Conservation (phyloP, 2,329 filamentous ascomycete genomes). For the Exophiala sp. region DNA sequence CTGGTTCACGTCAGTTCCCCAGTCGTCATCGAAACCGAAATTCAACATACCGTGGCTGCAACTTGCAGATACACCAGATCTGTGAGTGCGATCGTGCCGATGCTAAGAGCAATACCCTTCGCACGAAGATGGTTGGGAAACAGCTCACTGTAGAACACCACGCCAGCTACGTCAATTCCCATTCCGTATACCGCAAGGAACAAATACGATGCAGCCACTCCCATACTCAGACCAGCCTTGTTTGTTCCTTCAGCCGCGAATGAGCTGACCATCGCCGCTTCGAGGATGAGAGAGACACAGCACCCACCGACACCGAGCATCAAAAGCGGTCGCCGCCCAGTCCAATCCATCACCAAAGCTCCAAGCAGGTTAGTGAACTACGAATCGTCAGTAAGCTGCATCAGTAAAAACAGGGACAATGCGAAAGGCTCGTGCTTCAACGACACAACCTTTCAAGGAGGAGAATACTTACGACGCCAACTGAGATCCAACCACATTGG, state of each 20-base stretch:
- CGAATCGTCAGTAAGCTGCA: no score
- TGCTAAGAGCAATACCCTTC: background rate
- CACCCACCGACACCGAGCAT: conserved; percentile 26
- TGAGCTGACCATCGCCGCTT: conserved; percentile 31
- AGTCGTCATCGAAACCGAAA: no score
- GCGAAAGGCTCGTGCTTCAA: no score
- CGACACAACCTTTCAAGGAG: no score
- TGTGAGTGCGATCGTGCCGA: background rate
- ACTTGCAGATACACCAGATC: conserved; percentile 42
- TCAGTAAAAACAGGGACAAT: no score
- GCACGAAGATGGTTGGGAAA: conserved; percentile 12
- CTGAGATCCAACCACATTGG: conserved; percentile 20
- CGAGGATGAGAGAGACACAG: conserved; percentile 19
- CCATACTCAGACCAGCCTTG: conserved; percentile 32
- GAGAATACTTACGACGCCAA: conserved; percentile 7
- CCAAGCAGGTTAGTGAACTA: conserved; percentile 15
- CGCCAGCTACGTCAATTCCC: conserved; percentile 17
- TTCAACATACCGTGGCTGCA: conserved; percentile 42
- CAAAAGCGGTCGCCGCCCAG: conserved; percentile 30
- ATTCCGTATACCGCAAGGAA: conserved; percentile 40
- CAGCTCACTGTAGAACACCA: conserved; percentile 18
- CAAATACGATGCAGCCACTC: conserved; percentile 40
- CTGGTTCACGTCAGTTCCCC: background rate
- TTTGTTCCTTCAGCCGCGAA: conserved; percentile 32
- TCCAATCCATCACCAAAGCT: conserved; percentile 21